Percentiles rank a stretch among this genome's conserved stretches.
phyloP scores from a whole-genome alignment of 1,284 basidiomycete species.

The Heterobasidion occidentale region DNA sequence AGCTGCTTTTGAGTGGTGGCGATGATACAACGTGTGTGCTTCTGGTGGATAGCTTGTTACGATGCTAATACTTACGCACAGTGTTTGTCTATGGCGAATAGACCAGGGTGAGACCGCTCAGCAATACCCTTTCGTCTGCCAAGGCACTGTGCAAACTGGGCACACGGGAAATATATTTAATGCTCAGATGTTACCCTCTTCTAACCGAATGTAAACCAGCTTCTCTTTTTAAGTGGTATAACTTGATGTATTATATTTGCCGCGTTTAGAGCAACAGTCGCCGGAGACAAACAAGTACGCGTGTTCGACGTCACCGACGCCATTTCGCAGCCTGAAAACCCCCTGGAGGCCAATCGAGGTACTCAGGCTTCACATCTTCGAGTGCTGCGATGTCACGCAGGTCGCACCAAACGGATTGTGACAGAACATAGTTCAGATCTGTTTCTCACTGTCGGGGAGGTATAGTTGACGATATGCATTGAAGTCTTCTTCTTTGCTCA shows the following conservation, averaged over 20 bases:
- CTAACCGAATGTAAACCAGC: constrained; percentile 50
- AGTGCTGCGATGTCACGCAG: constrained; percentile 61
- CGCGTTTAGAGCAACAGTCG: constrained; percentile 54
- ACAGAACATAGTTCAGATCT: constrained; percentile 78
- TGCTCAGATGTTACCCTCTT: constrained; percentile 74
- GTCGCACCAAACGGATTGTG: constrained; percentile 74
- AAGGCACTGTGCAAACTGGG: constrained; percentile 63
- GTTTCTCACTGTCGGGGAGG: constrained; percentile 84
- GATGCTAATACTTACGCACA: constrained; percentile 20
- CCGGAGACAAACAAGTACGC: constrained; percentile 76
- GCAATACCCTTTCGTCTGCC: constrained; percentile 54
- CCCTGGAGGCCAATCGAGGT: constrained; percentile 24
- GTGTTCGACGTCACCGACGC: constrained; percentile 64
- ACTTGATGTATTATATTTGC: neutral
- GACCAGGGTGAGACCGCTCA: constrained; percentile 26
- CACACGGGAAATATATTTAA: constrained; percentile 88
- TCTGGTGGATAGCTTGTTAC: constrained; percentile 1
- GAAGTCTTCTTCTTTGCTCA: neutral
- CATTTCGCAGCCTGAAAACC: constrained; percentile 27
- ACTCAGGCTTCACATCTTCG: constrained; percentile 37
- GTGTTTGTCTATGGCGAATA: constrained; percentile 65
- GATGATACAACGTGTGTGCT: constrained; percentile 76
- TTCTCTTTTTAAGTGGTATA: neutral
- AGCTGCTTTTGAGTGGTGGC: constrained; percentile 68
- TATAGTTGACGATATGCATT: constrained; percentile 19